A percentile compares a stretch with the other conserved stretches of the same genome.
Evolutionary conservation across 2,329 filamentous ascomycete genomes (phyloP).

Genomic region (Venturia pyrina): DNA sequence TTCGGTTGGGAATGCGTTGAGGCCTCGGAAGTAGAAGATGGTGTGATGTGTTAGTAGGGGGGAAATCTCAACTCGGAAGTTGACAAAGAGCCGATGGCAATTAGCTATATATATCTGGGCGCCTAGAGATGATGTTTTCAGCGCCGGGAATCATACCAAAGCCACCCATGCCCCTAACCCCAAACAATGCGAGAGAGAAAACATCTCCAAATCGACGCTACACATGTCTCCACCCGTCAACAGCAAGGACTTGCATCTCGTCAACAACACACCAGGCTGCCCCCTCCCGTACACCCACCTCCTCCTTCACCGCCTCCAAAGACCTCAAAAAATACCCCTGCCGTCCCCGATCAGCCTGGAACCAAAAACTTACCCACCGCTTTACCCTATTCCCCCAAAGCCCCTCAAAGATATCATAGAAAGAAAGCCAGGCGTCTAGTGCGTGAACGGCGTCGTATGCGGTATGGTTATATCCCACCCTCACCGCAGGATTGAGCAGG

Average conservation of each 20-base stretch:
- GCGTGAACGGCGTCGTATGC: constrained; percentile 20
- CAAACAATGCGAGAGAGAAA: background rate
- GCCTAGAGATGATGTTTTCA: background rate
- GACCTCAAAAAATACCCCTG: constrained; percentile 12
- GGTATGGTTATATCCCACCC: constrained; percentile 50
- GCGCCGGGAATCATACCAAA: no score
- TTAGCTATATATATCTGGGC: background rate
- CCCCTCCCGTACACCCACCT: constrained; percentile 16
- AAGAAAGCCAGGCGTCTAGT: constrained; percentile 14
- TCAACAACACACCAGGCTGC: constrained; percentile 27
- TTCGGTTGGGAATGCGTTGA: background rate
- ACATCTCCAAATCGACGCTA: constrained; percentile 37
- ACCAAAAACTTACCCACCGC: constrained; percentile 12
- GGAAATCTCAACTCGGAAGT: no score
- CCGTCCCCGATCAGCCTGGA: constrained; percentile 8
- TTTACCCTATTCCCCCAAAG: constrained; percentile 18
- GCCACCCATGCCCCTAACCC: no score
- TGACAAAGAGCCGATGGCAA: no score
- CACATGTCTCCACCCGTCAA: constrained; percentile 28
- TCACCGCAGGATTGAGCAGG: constrained; percentile 58
- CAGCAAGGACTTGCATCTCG: constrained; percentile 29
- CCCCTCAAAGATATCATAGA: constrained; percentile 13
- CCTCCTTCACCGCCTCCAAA: constrained; percentile 9
- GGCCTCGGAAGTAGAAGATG: background rate
- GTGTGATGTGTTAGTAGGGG: background rate